A percentile compares a stretch with the other conserved stretches of the same genome.
Evolutionary conservation across 2,329 filamentous ascomycete genomes (phyloP).

Genomic region (Shiraia sp.): DNA sequence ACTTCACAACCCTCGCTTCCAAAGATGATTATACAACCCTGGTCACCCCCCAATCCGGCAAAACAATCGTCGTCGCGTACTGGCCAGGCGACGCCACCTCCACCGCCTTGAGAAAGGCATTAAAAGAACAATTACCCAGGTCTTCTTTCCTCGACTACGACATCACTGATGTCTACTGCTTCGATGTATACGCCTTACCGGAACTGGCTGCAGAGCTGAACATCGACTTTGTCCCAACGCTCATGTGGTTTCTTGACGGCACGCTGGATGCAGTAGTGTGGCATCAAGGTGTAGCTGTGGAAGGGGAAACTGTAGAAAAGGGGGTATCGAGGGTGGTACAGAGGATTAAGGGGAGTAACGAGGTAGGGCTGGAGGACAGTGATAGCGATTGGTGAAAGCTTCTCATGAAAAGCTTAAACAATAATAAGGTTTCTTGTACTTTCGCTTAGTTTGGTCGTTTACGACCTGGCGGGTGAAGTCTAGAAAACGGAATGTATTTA

Average conservation of each 20-base stretch:
- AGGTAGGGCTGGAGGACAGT: slow-evolving; percentile 21
- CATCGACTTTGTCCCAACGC: slow-evolving; percentile 26
- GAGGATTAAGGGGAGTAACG: slow-evolving; percentile 26
- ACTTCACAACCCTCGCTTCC: slow-evolving; percentile 17
- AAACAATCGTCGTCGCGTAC: slow-evolving; percentile 22
- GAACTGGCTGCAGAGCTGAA: slow-evolving; percentile 23
- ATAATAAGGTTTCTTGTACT: too few relatives aligned
- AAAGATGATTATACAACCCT: slow-evolving; percentile 19
- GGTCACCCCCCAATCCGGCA: slow-evolving; percentile 21
- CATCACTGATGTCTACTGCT: slow-evolving; percentile 23
- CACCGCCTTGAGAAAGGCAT: slow-evolving; percentile 13
- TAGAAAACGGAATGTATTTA: too few relatives aligned
- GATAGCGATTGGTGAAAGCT: slow-evolving; percentile 19
- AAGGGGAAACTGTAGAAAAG: slow-evolving; percentile 25
- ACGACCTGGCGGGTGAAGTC: too few relatives aligned
- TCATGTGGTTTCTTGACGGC: slow-evolving; percentile 30
- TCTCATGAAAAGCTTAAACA: too few relatives aligned
- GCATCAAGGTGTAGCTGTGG: slow-evolving; percentile 27
- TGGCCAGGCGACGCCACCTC: slow-evolving; percentile 28
- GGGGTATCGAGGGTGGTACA: slow-evolving; percentile 29
- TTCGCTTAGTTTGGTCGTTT: too few relatives aligned
- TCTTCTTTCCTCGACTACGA: slow-evolving; percentile 10
- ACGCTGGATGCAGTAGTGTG: slow-evolving; percentile 26
- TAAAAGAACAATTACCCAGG: slow-evolving; percentile 20
- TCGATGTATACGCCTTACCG: slow-evolving; percentile 29